Evolutionary conservation across 2,329 filamentous ascomycete species (phyloP).

Genomic region (Colletotrichum chrysophilum): DNA sequence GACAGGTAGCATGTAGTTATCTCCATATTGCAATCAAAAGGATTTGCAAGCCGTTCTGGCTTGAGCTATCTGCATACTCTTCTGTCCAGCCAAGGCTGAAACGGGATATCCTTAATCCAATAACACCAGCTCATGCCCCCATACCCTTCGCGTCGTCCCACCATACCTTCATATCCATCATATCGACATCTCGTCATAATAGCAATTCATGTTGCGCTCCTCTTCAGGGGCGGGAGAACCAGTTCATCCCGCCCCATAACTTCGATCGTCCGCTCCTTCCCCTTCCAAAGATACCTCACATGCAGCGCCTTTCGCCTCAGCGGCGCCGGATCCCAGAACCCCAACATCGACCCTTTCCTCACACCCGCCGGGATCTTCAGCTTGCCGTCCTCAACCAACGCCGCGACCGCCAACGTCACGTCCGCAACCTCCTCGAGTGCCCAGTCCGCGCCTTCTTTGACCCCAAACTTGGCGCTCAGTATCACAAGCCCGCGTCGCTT

Average conservation of each 20-base stretch:
- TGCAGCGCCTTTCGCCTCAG: conserved; percentile 47
- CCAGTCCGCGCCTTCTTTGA: conserved; percentile 32
- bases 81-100: background rate
- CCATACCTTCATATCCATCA: background rate
- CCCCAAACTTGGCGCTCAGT: conserved; percentile 53
- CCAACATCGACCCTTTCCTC: conserved; percentile 48
- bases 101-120: background rate
- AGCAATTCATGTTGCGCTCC: background rate
- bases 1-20: background rate
- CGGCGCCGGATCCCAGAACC: conserved; percentile 58
- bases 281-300: conserved; percentile 48
- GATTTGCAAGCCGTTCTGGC: background rate
- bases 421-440: conserved; percentile 52
- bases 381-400: conserved; percentile 44
- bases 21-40: background rate
- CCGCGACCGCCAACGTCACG: conserved; percentile 52
- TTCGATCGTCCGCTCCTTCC: conserved; percentile 37
- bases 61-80: background rate
- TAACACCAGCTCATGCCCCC: background rate
- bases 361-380: conserved; percentile 45
- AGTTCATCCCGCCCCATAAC: conserved; percentile 42
- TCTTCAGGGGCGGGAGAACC: conserved; percentile 17
- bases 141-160: background rate
- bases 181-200: background rate
- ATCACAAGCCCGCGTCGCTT: conserved; percentile 49